phyloP scores from a whole-genome alignment of 805 yeast genomes.

The Monosporozyma servazzii region DNA sequence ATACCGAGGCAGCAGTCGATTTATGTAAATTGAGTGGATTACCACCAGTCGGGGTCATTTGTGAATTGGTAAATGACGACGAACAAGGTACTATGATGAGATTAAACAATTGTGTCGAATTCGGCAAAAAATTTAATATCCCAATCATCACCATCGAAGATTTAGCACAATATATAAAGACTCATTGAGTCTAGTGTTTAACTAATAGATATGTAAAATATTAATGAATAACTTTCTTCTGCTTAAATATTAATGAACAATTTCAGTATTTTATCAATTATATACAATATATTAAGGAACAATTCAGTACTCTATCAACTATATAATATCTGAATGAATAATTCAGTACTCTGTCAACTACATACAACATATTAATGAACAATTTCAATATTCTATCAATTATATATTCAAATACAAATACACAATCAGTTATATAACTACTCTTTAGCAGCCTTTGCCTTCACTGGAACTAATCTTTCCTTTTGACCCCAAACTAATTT shows the following conservation, averaged over 20 bases:
- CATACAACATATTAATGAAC: too few species aligned
- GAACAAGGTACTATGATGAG: conserved; percentile 95
- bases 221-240: too few species aligned
- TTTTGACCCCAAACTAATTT: conserved; percentile 64
- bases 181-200: background rate
- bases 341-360: conserved; percentile 6
- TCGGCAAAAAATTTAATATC: conserved; percentile 51
- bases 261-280: too few species aligned
- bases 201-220: too few species aligned
- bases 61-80: conserved; percentile 90
- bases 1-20: conserved; percentile 95
- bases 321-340: too few species aligned
- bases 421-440: background rate
- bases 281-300: too few species aligned
- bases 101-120: conserved; percentile 70
- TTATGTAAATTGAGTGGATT: conserved; percentile 67
- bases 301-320: too few species aligned
- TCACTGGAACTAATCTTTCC: conserved; percentile 65
- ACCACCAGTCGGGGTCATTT: conserved; percentile 81
- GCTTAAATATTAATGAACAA: too few species aligned
- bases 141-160: conserved; percentile 75
- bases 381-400: conserved; percentile 4
- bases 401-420: background rate
- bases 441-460: conserved; percentile 33
- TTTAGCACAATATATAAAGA: conserved; percentile 43